Base-by-base conservation (phyloP, 345 rosid species). In the Heritiera fomes region DNA sequence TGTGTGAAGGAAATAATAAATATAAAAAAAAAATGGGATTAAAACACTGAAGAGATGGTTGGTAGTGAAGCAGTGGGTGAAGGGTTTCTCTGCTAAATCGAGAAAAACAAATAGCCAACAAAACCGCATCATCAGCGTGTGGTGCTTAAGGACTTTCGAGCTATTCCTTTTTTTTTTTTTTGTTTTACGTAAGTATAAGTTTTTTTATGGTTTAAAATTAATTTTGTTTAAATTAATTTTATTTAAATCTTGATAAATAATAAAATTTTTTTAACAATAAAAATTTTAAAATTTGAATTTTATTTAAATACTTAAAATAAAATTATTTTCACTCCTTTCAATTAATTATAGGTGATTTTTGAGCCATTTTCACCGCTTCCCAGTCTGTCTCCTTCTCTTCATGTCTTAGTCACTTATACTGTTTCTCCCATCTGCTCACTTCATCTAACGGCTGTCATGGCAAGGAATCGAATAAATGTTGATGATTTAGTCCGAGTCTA, bases 51-150 rank as follows among this genome's bases (percentile, higher is more conserved):
- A 65, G 49, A 72, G 53, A 74, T 61, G 83, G 85, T 80, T 88
- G 87, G 89, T 87, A 83, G 86, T 38, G 43, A 18, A 47, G 87
- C 52, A 75, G 91, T 79, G 86, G 90, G 89, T 88, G 94, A 88
- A 18, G 85, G 82, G 82, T 80, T 82, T 83, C 87, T 84, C 78
- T 67, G 85, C 86, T 81, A 79, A 64, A 86, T 79, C 82, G 61
- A 83, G 81, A 85, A 71, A 55, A 10, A 69, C 81, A 85, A 77
- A 72, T 73, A 68, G 79, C 86, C 89, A 85, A 85, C 66, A 63
- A 78, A 90, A 89, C 89, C 97, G 79, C 93, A 93, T 92, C 93
- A 73, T 10, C 50, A 87, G 86, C 77, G 92, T 86, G 97, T 93
- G 97, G 97, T 79, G 75, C 73, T 9, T 46, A 69, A 80, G 50